Base-by-base conservation (phyloP, 257 asterid species). In the Parsonsia alboflavescens region DNA sequence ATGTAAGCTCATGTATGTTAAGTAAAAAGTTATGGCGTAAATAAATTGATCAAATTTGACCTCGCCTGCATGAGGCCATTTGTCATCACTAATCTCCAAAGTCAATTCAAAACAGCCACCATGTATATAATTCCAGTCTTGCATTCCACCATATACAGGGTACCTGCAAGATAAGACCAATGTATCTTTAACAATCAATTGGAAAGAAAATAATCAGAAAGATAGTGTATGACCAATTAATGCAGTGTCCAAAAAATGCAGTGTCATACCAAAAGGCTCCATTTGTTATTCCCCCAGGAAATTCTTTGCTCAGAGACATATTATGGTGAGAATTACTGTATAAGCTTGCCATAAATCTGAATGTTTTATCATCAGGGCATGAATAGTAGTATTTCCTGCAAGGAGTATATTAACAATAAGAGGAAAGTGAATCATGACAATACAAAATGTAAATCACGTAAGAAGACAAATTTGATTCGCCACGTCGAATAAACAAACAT, bases 61-160 rank as follows among this genome's bases (percentile, higher is more conserved):
- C 96, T 94, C 97, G 69, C 76, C 82, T 41, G 90, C 90, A 76
- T 76, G 80, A 57, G 98, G 98, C 98, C 98, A 94, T 84, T 94
- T 94, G 78, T 94, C 76, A 82, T 94, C 98, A 49, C 97, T 92
- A 52, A 94, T 86, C 88, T 94, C 98, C 82, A 94, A 83, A 17
- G 98, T 94, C 83, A 94, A 85, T 80, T 94, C 98, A 78, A 94
- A 90, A 86, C 97, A 92, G 69, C 90, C 90, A 76, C 59, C 76
- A 75, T 86, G 80, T 49, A 94, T 86, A 83, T 94, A 94, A 82
- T 90, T 94, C 97, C 97, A 94, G 82, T 94, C 98, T 89, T 94
- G 98, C 98, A 94, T 94, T 78, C 98, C 98, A 24, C 98, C 98
- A 79, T 94, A 94, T 53, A 94, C 84, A 44, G 98, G 98, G 72